Conservation (phyloP, 805 yeast genomes). For the Kazachstania bromeliacearum region DNA sequence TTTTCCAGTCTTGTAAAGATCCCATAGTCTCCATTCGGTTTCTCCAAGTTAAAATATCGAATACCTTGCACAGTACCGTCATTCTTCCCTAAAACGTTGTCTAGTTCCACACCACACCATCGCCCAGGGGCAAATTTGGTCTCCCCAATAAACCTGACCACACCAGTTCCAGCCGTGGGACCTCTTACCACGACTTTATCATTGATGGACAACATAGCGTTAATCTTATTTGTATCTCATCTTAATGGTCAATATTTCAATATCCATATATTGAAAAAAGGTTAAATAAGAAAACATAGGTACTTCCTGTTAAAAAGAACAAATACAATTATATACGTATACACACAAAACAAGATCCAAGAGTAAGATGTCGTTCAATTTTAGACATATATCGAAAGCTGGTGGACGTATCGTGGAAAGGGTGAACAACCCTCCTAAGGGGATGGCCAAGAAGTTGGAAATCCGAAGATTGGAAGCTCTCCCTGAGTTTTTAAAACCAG, state of each 20-base stretch:
- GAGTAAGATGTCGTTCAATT: constrained; percentile 8
- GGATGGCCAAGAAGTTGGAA: constrained; percentile 22
- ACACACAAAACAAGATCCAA: too few species aligned
- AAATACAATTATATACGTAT: too few species aligned
- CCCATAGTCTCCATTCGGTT: constrained; percentile 4
- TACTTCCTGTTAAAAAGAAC: too few species aligned
- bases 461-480: constrained; percentile 26
- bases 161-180: constrained; percentile 30
- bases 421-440: constrained; percentile 25
- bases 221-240: too few species aligned
- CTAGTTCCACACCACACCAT: constrained; percentile 80
- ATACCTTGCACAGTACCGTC: constrained; percentile 62
- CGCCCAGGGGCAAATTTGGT: constrained; percentile 52
- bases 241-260: too few species aligned
- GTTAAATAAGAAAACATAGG: too few species aligned
- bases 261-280: too few species aligned
- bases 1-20: constrained; percentile 4
- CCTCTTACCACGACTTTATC: constrained; percentile 34
- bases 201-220: too few species aligned
- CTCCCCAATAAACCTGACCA: constrained; percentile 40
- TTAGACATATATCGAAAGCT: constrained; percentile 29
- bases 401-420: constrained; percentile 31
- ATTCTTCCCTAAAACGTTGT: constrained; percentile 70
- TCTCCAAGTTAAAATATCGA: constrained; percentile 44
- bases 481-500: constrained; percentile 32